Evolutionary conservation across 1,284 basidiomycete species (phyloP), one percentile per base, ranked within the genome.

Genomic region (Paramarasmius palmivorus): DNA sequence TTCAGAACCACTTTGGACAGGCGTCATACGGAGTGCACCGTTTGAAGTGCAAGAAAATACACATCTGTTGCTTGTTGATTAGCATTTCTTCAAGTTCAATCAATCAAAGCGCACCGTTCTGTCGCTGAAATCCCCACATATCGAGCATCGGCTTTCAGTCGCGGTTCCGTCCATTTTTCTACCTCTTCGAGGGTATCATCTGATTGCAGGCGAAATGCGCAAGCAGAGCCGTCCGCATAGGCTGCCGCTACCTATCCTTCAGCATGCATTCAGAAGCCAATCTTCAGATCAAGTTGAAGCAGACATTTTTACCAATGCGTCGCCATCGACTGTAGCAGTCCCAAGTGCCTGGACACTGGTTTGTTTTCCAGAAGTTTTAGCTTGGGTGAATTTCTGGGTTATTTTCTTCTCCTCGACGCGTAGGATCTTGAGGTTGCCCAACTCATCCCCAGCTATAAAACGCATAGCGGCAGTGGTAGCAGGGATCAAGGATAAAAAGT

Each of bases 371-470:
- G 25, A 29, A 9, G 55, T 39, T 29, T 59, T 68, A 72, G 26
- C 70, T 73, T 39, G 63, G 61, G 15, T 59, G 8, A 32, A 6
- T n/a, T 46, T 26, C 12, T 29, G 69, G 52, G 19, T 50, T 20
- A 61, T 37, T 66, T 41, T 36, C 68, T 54, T 20, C 65, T 53
- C 46, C 67, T 38, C 63, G 40, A 37, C 64, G 53, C 61, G 68
- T 50, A 89, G 61, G 8, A 78, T 67, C 67, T 90, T 90, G 54
- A 92, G 76, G 52, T 79, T 80, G 22, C 90, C 90, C 22, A 88
- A 81, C 59, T 88, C 84, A 68, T 92, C 90, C 56, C 88, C 88
- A 50, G 80, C 67, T 42, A 89, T 69, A 68, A 90, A 90, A 54
- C 76, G 76, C 52, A 56, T 61, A 32, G 52, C 47, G 34, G 23